Percentiles rank a stretch among this genome's conserved stretches.
Conservation (phyloP, 2,329 filamentous ascomycete species). For the Xylariales sp. region DNA sequence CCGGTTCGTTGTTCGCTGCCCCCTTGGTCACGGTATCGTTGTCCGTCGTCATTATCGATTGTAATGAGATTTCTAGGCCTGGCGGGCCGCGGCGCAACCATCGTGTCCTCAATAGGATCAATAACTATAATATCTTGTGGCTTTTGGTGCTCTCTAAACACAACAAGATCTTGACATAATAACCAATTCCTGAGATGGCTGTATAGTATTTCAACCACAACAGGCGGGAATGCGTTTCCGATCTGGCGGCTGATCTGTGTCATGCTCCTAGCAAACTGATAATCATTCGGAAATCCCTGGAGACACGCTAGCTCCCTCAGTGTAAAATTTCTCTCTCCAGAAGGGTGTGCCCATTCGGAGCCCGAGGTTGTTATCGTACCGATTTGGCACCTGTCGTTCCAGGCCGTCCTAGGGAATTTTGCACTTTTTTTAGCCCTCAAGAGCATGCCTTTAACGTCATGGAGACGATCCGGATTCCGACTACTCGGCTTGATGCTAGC, state of each 20-base stretch:
- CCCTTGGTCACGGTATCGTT: neutral
- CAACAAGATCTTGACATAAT: conserved; percentile 30
- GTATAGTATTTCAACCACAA: conserved; percentile 61
- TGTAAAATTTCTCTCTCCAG: conserved; percentile 70
- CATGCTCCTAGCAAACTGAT: conserved; percentile 62
- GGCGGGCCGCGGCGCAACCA: neutral
- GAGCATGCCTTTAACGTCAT: conserved; percentile 49
- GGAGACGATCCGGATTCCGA: conserved; percentile 46
- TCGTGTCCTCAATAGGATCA: conserved; percentile 2
- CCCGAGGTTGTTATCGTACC: conserved; percentile 73
- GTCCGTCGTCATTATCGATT: conserved; percentile 12
- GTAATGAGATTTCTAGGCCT: neutral
- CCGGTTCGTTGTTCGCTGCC: neutral
- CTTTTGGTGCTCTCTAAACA: neutral
- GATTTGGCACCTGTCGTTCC: conserved; percentile 59
- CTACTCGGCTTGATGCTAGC: conserved; percentile 40
- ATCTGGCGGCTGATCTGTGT: conserved; percentile 69
- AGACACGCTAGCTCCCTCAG: conserved; percentile 73
- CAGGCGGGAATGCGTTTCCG: conserved; percentile 80
- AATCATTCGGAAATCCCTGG: conserved; percentile 72
- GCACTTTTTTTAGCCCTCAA: conserved; percentile 36
- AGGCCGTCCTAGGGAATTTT: conserved; percentile 51
- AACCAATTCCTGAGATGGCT: conserved; percentile 57
- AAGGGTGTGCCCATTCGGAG: conserved; percentile 70
- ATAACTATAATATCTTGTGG: neutral